Percentiles rank a stretch among this genome's conserved stretches.
phyloP scores from a whole-genome alignment of 148 eudicot species.

The Simmondsia chinensis region DNA sequence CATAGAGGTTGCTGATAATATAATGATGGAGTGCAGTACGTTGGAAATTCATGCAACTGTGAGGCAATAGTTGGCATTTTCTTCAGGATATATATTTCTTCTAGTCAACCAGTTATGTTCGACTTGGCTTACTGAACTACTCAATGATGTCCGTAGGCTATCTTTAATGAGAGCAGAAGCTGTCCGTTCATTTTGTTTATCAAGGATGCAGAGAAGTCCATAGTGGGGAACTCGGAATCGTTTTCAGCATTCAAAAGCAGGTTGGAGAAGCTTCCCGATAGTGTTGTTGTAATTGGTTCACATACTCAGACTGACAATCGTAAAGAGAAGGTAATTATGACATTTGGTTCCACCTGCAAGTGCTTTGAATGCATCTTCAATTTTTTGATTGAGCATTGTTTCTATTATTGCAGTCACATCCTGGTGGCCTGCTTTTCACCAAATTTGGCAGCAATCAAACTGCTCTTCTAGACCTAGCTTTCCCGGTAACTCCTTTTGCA shows the following conservation, averaged over 20 bases:
- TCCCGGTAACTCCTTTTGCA: constrained; percentile 49
- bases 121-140: too few relatives aligned
- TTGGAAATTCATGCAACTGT: too few relatives aligned
- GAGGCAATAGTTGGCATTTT: neutral
- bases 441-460: constrained; percentile 90
- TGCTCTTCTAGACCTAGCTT: constrained; percentile 85
- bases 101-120: too few relatives aligned
- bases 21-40: too few relatives aligned
- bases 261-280: constrained; percentile 78
- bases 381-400: neutral
- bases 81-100: neutral
- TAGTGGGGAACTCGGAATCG: constrained; percentile 65
- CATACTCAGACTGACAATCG: constrained; percentile 75
- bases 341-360: too few relatives aligned
- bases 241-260: constrained; percentile 50
- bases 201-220: constrained; percentile 89
- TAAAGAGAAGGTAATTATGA: constrained; percentile 68
- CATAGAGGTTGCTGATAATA: too few relatives aligned
- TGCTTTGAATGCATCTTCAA: constrained; percentile 2
- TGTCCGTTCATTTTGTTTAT: constrained; percentile 74
- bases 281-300: constrained; percentile 77
- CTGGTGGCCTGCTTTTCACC: constrained; percentile 84
- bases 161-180: constrained; percentile 54
- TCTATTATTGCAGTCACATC: constrained; percentile 57
- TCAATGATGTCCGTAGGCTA: constrained; percentile 25